These are phyloP conservation scores for Ascoidea rubescens DNA, from an alignment of 805 yeast species.

Conservation along the genomic window DNA sequence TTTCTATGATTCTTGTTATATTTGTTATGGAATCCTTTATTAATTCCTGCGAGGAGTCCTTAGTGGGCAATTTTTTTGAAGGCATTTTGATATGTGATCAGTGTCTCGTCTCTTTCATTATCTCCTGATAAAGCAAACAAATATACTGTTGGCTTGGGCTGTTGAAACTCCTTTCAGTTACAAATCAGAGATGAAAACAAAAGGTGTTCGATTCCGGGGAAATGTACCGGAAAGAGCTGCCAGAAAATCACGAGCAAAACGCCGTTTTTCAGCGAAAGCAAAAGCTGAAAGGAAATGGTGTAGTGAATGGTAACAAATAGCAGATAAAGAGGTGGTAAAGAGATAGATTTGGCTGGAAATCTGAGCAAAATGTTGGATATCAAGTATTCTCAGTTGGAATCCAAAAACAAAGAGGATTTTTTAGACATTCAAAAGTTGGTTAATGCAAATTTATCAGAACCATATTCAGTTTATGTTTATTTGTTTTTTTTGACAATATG, in stretches of 20 bases:
- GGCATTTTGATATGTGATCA: background rate
- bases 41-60: conserved; percentile 7
- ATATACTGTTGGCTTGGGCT: no score
- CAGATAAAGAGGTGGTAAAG: no score
- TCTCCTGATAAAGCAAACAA: no score
- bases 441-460: conserved; percentile 72
- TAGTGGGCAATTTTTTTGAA: background rate
- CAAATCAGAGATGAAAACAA: no score
- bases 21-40: conserved; percentile 18
- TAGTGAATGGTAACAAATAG: no score
- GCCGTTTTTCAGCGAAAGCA: no score
- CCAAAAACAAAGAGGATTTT: conserved; percentile 26
- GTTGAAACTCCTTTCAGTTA: no score
- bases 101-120: background rate
- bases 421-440: conserved; percentile 41
- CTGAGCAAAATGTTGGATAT: conserved; percentile 3
- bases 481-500: conserved; percentile 80
- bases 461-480: conserved; percentile 87
- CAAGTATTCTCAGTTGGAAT: conserved; percentile 13
- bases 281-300: no score
- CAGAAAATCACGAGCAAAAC: no score
- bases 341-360: no score
- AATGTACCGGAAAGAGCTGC: no score
- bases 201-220: no score
- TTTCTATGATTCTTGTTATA: conserved; percentile 20